These are phyloP conservation scores for Beta corolliflora DNA, from an alignment of 179 eudicot genomes.

Conservation along the genomic window DNA sequence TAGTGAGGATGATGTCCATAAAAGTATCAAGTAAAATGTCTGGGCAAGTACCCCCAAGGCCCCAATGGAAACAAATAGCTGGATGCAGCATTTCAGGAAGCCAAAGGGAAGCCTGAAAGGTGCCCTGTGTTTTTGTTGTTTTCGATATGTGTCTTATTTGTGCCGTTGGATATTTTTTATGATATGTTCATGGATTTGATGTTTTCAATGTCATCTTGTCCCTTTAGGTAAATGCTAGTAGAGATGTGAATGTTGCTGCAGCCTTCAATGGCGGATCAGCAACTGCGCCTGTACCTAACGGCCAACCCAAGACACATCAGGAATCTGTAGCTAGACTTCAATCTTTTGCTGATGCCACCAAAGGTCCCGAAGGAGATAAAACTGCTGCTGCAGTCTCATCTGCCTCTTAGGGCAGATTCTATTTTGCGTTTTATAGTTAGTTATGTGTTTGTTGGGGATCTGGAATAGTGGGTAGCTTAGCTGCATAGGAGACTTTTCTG, in stretches of 20 bases:
- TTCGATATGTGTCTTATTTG: conserved; percentile 50
- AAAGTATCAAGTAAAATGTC: conserved; percentile 80
- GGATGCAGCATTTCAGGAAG: too few species aligned
- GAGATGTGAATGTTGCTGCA: conserved; percentile 30
- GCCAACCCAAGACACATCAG: conserved; percentile 24
- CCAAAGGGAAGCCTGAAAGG: conserved; percentile 40
- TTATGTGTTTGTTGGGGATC: neutral
- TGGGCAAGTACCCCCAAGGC: conserved; percentile 87
- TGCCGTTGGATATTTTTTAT: neutral
- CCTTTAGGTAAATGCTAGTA: conserved; percentile 79
- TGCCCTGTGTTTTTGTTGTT: conserved; percentile 85
- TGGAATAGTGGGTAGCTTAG: conserved; percentile 19
- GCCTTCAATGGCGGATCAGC: conserved; percentile 28
- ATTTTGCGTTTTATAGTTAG: conserved; percentile 16
- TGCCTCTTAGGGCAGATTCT: conserved; percentile 16
- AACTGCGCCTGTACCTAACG: conserved; percentile 13
- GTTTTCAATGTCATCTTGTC: neutral
- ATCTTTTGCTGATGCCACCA: conserved; percentile 27
- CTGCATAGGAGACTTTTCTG: conserved; percentile 19
- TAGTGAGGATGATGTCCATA: conserved; percentile 95
- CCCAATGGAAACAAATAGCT: too few species aligned
- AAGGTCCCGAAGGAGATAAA: conserved; percentile 35
- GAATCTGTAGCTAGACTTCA: conserved; percentile 14
- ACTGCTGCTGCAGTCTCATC: conserved; percentile 19
- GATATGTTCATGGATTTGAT: neutral